Percentiles rank a stretch among this genome's conserved stretches.
These are phyloP conservation scores for Ganoderma multipileum DNA, from an alignment of 1,284 basidiomycete species.

Conservation along the genomic window DNA sequence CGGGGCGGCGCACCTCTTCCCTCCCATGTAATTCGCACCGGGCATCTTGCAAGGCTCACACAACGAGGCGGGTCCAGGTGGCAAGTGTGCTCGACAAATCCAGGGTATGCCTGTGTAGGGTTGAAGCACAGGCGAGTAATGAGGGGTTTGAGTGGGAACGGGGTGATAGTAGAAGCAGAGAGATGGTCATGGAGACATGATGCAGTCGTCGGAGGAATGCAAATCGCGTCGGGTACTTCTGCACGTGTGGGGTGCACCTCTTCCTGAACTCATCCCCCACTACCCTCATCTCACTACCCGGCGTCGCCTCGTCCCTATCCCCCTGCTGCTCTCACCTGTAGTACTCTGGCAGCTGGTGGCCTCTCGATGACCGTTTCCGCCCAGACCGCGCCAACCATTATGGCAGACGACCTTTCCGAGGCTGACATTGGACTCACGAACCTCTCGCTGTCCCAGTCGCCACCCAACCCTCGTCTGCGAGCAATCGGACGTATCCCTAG, in stretches of 20 bases:
- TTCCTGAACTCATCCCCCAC: background rate
- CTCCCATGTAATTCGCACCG: slow-evolving; percentile 70
- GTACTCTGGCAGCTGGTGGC: background rate
- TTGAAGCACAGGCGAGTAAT: background rate
- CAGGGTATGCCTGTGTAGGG: background rate
- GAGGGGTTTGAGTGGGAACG: background rate
- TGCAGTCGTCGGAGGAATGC: slow-evolving; percentile 10
- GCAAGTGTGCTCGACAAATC: background rate
- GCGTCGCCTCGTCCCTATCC: slow-evolving; percentile 1
- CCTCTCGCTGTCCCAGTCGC: slow-evolving; percentile 32
- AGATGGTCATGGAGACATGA: slow-evolving; percentile 1
- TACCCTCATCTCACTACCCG: background rate
- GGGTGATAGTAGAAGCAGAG: slow-evolving; percentile 9
- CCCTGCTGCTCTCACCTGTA: background rate
- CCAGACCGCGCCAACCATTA: slow-evolving; percentile 5
- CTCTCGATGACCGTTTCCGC: slow-evolving; percentile 3
- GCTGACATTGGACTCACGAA: slow-evolving; percentile 41
- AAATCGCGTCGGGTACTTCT: slow-evolving; percentile 7
- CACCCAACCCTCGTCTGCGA: slow-evolving; percentile 17
- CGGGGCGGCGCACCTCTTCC: slow-evolving; percentile 50
- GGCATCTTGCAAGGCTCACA: slow-evolving; percentile 43
- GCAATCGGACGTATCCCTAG: slow-evolving; percentile 22
- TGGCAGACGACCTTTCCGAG: slow-evolving; percentile 34
- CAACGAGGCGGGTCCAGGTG: background rate
- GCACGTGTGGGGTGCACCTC: slow-evolving; percentile 14